A percentile compares a stretch with the other conserved stretches of the same genome.
Evolutionary conservation across 495 filamentous ascomycete genomes (phyloP).

Genomic region (Trichocladium uniseriatum): DNA sequence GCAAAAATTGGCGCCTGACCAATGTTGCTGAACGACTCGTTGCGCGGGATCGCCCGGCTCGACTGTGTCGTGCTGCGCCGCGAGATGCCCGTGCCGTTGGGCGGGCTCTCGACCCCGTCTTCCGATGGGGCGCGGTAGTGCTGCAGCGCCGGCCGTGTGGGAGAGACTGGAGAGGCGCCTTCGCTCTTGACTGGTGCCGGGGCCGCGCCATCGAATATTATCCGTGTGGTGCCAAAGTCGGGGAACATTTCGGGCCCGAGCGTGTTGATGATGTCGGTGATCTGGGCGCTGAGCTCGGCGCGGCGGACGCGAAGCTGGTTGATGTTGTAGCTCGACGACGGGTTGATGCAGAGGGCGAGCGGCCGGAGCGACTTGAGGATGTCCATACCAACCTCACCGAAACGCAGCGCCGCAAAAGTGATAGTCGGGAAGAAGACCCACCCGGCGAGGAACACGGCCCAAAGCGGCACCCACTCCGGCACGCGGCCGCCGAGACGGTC

Average conservation of each 20-base stretch:
- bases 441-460: slow-evolving; percentile 59
- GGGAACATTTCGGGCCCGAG: slow-evolving; percentile 94
- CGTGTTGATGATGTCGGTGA: slow-evolving; percentile 87
- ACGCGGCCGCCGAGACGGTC: slow-evolving; percentile 73
- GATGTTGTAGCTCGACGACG: slow-evolving; percentile 73
- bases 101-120: slow-evolving; percentile 16
- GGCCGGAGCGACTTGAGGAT: slow-evolving; percentile 91
- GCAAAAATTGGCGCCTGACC: slow-evolving; percentile 81
- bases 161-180: slow-evolving; percentile 7
- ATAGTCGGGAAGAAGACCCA: slow-evolving; percentile 78
- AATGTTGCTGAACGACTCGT: slow-evolving; percentile 88
- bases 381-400: slow-evolving; percentile 97
- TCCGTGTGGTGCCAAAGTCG: slow-evolving; percentile 79
- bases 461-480: slow-evolving; percentile 72
- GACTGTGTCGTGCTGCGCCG: slow-evolving; percentile 37
- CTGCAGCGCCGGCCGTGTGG: background rate
- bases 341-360: slow-evolving; percentile 79
- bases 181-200: background rate
- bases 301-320: slow-evolving; percentile 67
- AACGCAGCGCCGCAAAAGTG: slow-evolving; percentile 88
- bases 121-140: slow-evolving; percentile 16
- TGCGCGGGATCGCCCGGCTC: slow-evolving; percentile 57
- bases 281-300: slow-evolving; percentile 64
- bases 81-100: slow-evolving; percentile 10
- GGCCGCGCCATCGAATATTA: slow-evolving; percentile 45